Base-by-base conservation (phyloP, 768 basidiomycete genomes). In the Suillus alpinus region DNA sequence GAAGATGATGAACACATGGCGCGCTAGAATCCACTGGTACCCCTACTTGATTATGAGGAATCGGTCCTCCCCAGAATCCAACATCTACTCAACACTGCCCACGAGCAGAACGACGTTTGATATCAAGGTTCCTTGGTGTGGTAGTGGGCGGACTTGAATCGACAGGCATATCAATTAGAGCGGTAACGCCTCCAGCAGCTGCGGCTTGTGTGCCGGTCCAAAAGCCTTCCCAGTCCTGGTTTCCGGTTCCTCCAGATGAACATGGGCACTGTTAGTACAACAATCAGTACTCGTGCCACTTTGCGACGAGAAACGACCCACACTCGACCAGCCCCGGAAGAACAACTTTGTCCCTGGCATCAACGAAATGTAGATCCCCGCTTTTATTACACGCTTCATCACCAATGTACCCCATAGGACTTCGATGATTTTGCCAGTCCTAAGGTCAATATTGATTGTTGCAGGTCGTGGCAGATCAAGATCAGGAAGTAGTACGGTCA, bases 81-180 rank as follows among this genome's bases (percentile, higher is more conserved):
- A 76, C 40, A 92, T 87, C 75, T 91, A 93, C 8, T 89, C 85
- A 46, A 85, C 80, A 76, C 68, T 94, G 88, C 2, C 84, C 86
- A 53, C 73, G 66, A 3, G 96, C 93, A 1, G 88, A 90, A 8
- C 71, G 69, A 6, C 85, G 81, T 78, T 98, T 98, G 26, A 76
- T 66, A 49, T 84, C 75, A 9, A 98, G 80, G 68, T 96, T 86
- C 6, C n/a, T 76, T 7, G 93, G 82, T 0, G 93, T 95, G 1
- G 94, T 95, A 0, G 97, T 98, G 0, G 97, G 94, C 2, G 96
- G 96, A 58, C 98, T 91, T 2, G 95, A 96, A 74, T 99, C 97
- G 58, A 98, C 79, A 3, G 96, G 97, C 96, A 98, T 99, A 76
- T 98, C 97, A 34, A 98, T 88, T 29, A 98, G 78, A 10, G 93